phyloP scores from a whole-genome alignment of 768 basidiomycete species.

The Hemileccinum impolitum region DNA sequence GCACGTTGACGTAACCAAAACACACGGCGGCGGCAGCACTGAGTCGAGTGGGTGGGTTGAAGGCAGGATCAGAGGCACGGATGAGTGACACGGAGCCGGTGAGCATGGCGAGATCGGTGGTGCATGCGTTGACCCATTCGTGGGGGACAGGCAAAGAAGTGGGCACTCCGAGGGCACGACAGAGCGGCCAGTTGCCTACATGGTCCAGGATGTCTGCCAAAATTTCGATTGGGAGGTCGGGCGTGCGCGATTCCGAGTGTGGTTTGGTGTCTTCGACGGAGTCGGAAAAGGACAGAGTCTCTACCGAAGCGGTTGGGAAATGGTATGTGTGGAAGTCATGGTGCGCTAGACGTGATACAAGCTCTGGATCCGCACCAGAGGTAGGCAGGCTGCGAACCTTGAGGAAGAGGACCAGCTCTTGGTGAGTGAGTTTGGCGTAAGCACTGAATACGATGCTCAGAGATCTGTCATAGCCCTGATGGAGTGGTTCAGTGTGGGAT shows the following conservation, averaged over 20 bases:
- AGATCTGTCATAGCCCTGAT: conserved; percentile 26
- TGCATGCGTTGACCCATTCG: conserved; percentile 70
- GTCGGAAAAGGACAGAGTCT: conserved; percentile 26
- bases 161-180: conserved; percentile 71
- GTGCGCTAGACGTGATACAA: conserved; percentile 68
- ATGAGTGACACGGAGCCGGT: conserved; percentile 58
- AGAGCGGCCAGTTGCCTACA: conserved; percentile 81
- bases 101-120: conserved; percentile 71
- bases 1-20: conserved; percentile 73
- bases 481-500: conserved; percentile 20
- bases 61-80: conserved; percentile 52
- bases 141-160: conserved; percentile 62
- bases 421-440: conserved; percentile 62
- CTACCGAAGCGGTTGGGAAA: conserved; percentile 37
- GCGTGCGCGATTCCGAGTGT: conserved; percentile 33
- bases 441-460: conserved; percentile 56
- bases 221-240: conserved; percentile 74
- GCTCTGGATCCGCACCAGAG: conserved; percentile 57
- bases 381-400: conserved; percentile 68
- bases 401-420: conserved; percentile 74
- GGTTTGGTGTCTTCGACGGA: conserved; percentile 19
- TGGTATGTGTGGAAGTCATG: conserved; percentile 75
- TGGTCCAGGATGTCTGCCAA: conserved; percentile 75
- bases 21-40: conserved; percentile 66
- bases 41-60: conserved; percentile 62